phyloP scores from a whole-genome alignment of 2,329 filamentous ascomycete genomes.

The Pestalotiopsis sp. region DNA sequence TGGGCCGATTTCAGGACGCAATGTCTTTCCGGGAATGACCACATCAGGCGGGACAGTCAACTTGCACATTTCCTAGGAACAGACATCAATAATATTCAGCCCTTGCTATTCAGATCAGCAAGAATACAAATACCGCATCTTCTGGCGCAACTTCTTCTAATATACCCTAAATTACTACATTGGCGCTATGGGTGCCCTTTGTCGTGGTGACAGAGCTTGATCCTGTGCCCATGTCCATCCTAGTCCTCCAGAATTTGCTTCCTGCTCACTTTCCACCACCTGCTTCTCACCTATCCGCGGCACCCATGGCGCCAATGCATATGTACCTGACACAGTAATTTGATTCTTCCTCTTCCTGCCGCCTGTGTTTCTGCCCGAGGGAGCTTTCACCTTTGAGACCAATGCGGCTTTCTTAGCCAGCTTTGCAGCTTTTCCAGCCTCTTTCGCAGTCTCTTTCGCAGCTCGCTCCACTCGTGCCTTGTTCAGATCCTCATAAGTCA shows the following conservation, averaged over 20 bases:
- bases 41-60: not conserved
- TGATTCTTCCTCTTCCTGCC: not conserved
- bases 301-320: not conserved
- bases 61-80: not conserved
- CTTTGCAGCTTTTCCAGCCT: not conserved
- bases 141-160: not conserved
- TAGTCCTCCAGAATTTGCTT: not conserved
- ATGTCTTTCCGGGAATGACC: not conserved
- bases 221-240: not conserved
- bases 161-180: not conserved
- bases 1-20: not conserved
- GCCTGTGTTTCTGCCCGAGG: not conserved
- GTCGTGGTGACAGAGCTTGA: not conserved
- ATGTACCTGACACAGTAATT: not conserved
- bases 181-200: not conserved
- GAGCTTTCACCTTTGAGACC: not conserved
- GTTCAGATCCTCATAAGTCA: not conserved
- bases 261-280: not conserved
- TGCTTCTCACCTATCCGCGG: not conserved
- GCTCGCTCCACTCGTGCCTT: not conserved
- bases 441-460: conserved; percentile 1
- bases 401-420: not conserved
- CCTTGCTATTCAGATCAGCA: not conserved
- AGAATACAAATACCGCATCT: not conserved
- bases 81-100: not conserved